Conservation (phyloP, 306 rosid genomes). For the Luffa acutangula region DNA sequence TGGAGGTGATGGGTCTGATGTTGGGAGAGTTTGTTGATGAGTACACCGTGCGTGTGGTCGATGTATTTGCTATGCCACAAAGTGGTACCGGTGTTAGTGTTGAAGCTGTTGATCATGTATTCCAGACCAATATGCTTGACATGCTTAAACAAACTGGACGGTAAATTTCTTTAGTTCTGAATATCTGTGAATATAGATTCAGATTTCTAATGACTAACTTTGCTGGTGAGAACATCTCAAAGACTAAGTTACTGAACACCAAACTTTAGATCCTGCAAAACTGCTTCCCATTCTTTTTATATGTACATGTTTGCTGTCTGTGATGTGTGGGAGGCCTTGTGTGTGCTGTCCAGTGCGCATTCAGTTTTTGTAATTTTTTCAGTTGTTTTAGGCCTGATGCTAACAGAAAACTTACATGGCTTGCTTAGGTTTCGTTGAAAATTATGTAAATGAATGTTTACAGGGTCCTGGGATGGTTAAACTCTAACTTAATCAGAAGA, state of each 20-base stretch:
- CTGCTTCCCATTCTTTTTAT: background rate
- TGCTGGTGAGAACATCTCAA: background rate
- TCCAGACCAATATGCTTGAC: slow-evolving; percentile 97
- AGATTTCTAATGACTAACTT: background rate
- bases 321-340: background rate
- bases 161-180: slow-evolving; percentile 18
- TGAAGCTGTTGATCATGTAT: slow-evolving; percentile 94
- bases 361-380: background rate
- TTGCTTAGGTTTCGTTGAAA: background rate
- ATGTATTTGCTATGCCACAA: slow-evolving; percentile 97
- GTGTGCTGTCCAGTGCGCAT: background rate
- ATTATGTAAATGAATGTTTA: background rate
- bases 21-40: slow-evolving; percentile 90
- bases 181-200: background rate
- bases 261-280: background rate
- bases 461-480: background rate
- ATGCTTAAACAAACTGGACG: slow-evolving; percentile 95
- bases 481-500: background rate
- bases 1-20: slow-evolving; percentile 99
- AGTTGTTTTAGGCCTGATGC: background rate
- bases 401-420: background rate
- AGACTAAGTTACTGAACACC: background rate
- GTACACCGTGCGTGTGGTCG: slow-evolving; percentile 87
- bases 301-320: background rate
- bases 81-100: slow-evolving; percentile 97